Percentiles rank a stretch among this genome's conserved stretches.
These are phyloP conservation scores for Phytophthora melonis DNA, from an alignment of 352 stramenopile genomes.

Conservation along the genomic window DNA sequence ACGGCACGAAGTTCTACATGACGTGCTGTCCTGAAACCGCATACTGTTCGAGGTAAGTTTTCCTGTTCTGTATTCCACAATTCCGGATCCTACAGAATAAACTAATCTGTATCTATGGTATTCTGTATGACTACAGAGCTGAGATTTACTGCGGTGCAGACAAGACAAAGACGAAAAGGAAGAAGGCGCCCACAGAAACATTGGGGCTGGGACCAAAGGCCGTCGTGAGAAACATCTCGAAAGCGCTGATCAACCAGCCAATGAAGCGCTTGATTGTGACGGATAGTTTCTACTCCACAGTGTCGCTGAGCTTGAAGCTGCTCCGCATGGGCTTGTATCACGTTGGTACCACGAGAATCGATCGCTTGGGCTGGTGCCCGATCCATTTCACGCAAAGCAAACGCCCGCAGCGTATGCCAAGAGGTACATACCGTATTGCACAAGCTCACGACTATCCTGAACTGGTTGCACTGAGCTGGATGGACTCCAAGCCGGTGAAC, in stretches of 20 bases:
- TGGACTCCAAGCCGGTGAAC: conserved; percentile 24
- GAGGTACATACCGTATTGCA: conserved; percentile 22
- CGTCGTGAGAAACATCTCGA: conserved; percentile 21
- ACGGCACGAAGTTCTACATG: too few species aligned
- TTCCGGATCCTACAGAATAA: too few species aligned
- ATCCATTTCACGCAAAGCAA: conserved; percentile 27
- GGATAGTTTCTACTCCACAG: conserved; percentile 23
- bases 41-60: conserved; percentile 24
- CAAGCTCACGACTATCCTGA: conserved; percentile 10
- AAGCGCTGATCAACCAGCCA: conserved; percentile 8
- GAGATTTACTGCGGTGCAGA: too few species aligned
- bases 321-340: conserved; percentile 21
- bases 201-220: conserved; percentile 4
- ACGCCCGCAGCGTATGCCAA: conserved; percentile 10
- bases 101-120: too few species aligned
- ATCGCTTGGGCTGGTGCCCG: conserved; percentile 20
- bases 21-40: conserved; percentile 12
- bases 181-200: background rate
- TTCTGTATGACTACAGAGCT: too few species aligned
- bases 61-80: too few species aligned
- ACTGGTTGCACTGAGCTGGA: conserved; percentile 17
- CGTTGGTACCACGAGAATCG: conserved; percentile 17
- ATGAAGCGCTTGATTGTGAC: conserved; percentile 18
- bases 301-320: conserved; percentile 23
- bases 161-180: too few species aligned